phyloP scores from a whole-genome alignment of 805 yeast species.

The Candida nonsorbophila region DNA sequence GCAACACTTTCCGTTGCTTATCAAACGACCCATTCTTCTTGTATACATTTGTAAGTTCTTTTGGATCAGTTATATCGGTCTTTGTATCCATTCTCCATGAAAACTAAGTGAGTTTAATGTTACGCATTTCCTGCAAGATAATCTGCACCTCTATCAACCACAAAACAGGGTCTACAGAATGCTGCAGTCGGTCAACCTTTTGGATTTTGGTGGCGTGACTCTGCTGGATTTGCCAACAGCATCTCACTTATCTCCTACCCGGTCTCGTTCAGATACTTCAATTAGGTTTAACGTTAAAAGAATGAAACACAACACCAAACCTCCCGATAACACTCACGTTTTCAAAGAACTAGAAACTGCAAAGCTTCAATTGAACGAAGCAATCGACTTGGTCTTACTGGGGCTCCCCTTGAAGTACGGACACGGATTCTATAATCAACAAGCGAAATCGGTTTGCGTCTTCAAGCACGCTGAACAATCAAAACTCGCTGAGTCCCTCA shows the following conservation, averaged over 20 bases:
- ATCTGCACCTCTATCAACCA: no score
- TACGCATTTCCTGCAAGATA: no score
- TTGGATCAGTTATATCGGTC: constrained; percentile 26
- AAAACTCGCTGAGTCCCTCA: constrained; percentile 14
- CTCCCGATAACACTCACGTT: constrained; percentile 6
- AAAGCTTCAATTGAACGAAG: constrained; percentile 7
- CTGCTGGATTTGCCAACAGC: constrained; percentile 2
- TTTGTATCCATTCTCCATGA: no score
- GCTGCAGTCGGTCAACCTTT: no score
- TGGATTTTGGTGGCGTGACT: constrained; percentile 2
- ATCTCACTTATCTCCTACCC: constrained; percentile 12
- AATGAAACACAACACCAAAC: constrained; percentile 11
- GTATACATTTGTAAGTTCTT: constrained; percentile 34
- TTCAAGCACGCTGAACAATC: constrained; percentile 29
- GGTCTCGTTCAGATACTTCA: constrained; percentile 7
- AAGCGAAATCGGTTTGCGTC: constrained; percentile 27
- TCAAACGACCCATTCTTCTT: constrained; percentile 49
- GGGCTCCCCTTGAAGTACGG: constrained; percentile 12
- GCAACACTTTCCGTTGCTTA: constrained; percentile 33
- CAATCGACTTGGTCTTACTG: constrained; percentile 14
- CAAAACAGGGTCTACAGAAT: no score
- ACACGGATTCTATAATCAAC: constrained; percentile 18
- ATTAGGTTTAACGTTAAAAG: constrained; percentile 10
- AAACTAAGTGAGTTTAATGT: no score
- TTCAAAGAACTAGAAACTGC: constrained; percentile 8